Evolutionary conservation across 192 early-diverging fungal genomes (phyloP).

Genomic region (Phycomyces nitens): DNA sequence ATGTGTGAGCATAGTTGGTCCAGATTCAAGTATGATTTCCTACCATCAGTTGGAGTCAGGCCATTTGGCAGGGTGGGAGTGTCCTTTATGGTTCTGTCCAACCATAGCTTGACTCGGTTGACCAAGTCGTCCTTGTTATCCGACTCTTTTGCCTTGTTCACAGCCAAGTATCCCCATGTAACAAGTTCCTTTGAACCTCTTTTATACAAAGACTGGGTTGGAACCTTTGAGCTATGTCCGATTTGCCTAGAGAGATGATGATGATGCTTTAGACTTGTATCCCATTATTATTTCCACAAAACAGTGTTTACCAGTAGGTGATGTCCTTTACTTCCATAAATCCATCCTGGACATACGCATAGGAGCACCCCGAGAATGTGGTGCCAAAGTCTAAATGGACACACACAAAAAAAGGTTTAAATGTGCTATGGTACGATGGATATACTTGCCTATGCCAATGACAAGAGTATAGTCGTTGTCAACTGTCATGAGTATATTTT

Average conservation of each 20-base stretch:
- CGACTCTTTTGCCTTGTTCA: constrained; percentile 34
- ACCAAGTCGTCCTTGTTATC: constrained; percentile 41
- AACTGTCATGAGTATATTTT: no score
- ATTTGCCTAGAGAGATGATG: constrained; percentile 30
- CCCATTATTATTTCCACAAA: no score
- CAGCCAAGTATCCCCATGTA: constrained; percentile 41
- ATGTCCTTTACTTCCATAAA: constrained; percentile 42
- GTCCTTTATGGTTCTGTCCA: constrained; percentile 39
- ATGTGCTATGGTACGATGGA: no score
- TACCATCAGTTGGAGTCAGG: constrained; percentile 33
- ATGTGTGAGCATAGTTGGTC: no score
- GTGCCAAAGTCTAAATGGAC: constrained; percentile 43
- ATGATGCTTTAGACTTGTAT: no score
- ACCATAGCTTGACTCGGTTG: constrained; percentile 41
- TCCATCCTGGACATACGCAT: constrained; percentile 39
- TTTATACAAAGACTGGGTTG: constrained; percentile 40
- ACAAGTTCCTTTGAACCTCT: constrained; percentile 41
- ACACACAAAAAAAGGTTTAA: no score
- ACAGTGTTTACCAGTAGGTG: constrained; percentile 47
- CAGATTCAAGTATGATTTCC: no score
- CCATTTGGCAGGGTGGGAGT: constrained; percentile 36
- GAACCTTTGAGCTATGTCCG: constrained; percentile 43
- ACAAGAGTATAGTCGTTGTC: not conserved
- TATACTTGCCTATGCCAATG: not conserved
- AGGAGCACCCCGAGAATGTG: constrained; percentile 48